Percentiles rank a stretch among this genome's conserved stretches.
These are phyloP conservation scores for Apostasia ramifera DNA, from an alignment of 106 monocot genomes.

Conservation along the genomic window DNA sequence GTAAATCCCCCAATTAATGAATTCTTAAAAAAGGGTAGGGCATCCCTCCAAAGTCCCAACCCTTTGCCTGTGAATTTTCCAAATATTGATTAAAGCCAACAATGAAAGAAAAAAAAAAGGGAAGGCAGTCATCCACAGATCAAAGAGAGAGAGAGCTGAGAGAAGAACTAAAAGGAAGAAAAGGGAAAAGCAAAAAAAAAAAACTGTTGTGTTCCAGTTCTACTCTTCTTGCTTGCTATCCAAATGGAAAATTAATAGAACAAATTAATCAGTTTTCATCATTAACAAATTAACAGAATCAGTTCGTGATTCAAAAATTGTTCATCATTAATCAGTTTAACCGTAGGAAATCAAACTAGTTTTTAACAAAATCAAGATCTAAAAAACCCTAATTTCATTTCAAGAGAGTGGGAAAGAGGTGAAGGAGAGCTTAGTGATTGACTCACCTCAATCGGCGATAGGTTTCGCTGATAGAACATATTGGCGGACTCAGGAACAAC, in stretches of 20 bases:
- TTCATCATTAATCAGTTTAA: no score
- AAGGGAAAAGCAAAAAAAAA: not conserved
- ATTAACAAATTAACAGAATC: no score
- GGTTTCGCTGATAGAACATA: constrained; percentile 61
- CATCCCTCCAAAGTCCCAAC: no score
- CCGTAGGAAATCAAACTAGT: not conserved
- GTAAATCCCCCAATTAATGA: no score
- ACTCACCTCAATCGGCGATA: constrained; percentile 76
- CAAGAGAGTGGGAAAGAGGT: not conserved
- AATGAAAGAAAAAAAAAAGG: no score
- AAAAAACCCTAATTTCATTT: not conserved
- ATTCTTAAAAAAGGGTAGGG: no score
- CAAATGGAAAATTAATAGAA: not conserved
- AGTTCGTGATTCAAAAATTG: no score
- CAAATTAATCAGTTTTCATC: not conserved
- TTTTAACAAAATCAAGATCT: not conserved
- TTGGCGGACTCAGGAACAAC: constrained; percentile 40
- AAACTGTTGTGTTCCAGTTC: not conserved
- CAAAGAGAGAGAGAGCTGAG: no score
- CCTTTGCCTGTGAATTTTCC: no score
- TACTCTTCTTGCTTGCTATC: not conserved
- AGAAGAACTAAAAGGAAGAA: not conserved
- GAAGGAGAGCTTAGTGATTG: no score
- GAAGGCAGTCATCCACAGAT: no score
- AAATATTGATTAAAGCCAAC: no score